Evolutionary conservation across 148 eudicot genomes (phyloP).

Genomic region (Pouteria glomerata): DNA sequence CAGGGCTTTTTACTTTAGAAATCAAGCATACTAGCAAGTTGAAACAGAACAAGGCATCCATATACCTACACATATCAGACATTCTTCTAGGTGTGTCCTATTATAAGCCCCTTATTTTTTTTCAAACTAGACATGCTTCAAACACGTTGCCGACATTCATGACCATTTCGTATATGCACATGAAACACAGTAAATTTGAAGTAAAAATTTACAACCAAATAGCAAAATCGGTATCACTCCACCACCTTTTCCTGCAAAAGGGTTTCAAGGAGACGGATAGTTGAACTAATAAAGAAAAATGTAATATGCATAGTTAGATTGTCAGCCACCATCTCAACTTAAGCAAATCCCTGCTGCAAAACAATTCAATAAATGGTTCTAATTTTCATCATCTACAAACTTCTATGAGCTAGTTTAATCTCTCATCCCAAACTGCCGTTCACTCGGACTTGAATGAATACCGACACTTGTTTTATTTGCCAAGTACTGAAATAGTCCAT

Average conservation of each 20-base stretch:
- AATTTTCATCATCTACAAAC: neutral
- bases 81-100: too few relatives aligned
- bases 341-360: neutral
- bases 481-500: neutral
- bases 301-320: too few relatives aligned
- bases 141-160: too few relatives aligned
- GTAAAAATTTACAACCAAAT: too few relatives aligned
- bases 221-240: too few relatives aligned
- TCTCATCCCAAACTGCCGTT: neutral
- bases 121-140: too few relatives aligned
- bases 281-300: neutral
- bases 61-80: neutral
- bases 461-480: neutral
- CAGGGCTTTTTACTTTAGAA: neutral
- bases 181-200: too few relatives aligned
- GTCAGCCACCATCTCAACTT: too few relatives aligned
- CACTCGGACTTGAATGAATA: neutral
- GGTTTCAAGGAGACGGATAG: neutral
- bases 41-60: neutral
- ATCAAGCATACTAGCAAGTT: neutral
- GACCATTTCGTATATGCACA: too few relatives aligned
- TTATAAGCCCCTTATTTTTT: too few relatives aligned
- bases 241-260: slow-evolving; percentile 72
- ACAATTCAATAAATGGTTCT: slow-evolving; percentile 5
- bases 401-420: neutral